A percentile compares a stretch with the other conserved stretches of the same genome.
Evolutionary conservation across 768 basidiomycete genomes (phyloP).

Genomic region (Nidularia sp.): DNA sequence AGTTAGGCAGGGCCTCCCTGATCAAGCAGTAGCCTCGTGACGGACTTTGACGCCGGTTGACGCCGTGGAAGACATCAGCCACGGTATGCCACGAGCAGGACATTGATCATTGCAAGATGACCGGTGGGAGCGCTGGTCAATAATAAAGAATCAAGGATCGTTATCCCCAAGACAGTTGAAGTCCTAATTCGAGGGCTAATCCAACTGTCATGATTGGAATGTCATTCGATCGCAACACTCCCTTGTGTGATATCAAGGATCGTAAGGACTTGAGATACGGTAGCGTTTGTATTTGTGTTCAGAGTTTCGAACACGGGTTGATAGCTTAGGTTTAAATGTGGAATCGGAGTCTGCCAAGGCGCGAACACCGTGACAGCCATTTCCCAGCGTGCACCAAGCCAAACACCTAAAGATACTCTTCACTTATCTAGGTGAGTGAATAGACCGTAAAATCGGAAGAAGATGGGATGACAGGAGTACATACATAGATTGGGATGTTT

Average conservation of each 20-base stretch:
- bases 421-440: background rate
- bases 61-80: conserved; percentile 18
- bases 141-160: conserved; percentile 7
- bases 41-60: conserved; percentile 15
- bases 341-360: background rate
- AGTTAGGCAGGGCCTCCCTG: conserved; percentile 22
- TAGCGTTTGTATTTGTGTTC: background rate
- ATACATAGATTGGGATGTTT: background rate
- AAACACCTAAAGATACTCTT: too few species aligned
- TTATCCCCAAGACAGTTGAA: conserved; percentile 5
- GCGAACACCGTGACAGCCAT: too few species aligned
- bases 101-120: conserved; percentile 7
- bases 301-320: background rate
- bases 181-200: background rate
- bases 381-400: too few species aligned
- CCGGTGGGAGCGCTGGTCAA: conserved; percentile 11
- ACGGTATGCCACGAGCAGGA: background rate
- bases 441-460: background rate
- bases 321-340: background rate
- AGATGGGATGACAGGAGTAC: too few species aligned
- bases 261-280: background rate
- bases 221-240: background rate
- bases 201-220: background rate
- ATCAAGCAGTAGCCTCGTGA: conserved; percentile 23
- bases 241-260: background rate